These are phyloP conservation scores for Thielaviopsis euricoi DNA, from an alignment of 2,329 filamentous ascomycete genomes.

Conservation along the genomic window DNA sequence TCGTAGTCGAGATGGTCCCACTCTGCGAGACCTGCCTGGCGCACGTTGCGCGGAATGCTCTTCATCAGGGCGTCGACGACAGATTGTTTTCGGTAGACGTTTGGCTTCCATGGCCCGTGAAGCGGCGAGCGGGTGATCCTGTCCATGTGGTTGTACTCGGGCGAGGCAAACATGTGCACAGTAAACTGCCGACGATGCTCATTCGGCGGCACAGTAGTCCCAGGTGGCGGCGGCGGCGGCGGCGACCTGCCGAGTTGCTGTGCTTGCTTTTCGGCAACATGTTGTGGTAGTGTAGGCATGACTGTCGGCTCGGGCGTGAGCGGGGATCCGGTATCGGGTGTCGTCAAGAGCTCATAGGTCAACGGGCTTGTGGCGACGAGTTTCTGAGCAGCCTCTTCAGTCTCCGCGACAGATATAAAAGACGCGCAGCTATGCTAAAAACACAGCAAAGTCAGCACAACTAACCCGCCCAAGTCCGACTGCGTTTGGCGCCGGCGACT, in stretches of 20 bases:
- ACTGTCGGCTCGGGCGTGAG: slow-evolving; percentile 1
- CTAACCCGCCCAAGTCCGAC: too few species aligned
- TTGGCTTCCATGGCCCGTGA: slow-evolving; percentile 26
- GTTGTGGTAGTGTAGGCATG: slow-evolving; percentile 10
- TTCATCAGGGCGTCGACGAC: slow-evolving; percentile 22
- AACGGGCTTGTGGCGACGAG: slow-evolving; percentile 31
- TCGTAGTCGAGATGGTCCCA: slow-evolving; percentile 23
- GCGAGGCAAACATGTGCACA: slow-evolving; percentile 24
- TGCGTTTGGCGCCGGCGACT: background rate
- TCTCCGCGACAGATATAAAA: slow-evolving; percentile 33
- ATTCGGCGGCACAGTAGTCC: slow-evolving; percentile 13
- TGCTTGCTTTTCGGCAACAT: slow-evolving; percentile 3
- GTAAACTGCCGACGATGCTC: slow-evolving; percentile 22
- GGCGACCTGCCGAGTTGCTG: slow-evolving; percentile 14
- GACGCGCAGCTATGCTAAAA: slow-evolving; percentile 29
- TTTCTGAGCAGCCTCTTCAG: slow-evolving; percentile 21
- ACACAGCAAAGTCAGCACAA: background rate
- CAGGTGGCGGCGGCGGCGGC: slow-evolving; percentile 20
- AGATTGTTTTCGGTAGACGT: slow-evolving; percentile 19
- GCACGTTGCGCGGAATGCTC: slow-evolving; percentile 24
- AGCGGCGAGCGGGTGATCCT: slow-evolving; percentile 22
- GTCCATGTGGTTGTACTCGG: slow-evolving; percentile 24
- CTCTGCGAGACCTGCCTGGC: slow-evolving; percentile 24
- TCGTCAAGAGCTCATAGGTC: slow-evolving; percentile 24
- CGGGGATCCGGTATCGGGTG: background rate